A percentile compares a stretch with the other conserved stretches of the same genome.
Conservation (phyloP, 495 filamentous ascomycete genomes). For the Daldinia decipiens region DNA sequence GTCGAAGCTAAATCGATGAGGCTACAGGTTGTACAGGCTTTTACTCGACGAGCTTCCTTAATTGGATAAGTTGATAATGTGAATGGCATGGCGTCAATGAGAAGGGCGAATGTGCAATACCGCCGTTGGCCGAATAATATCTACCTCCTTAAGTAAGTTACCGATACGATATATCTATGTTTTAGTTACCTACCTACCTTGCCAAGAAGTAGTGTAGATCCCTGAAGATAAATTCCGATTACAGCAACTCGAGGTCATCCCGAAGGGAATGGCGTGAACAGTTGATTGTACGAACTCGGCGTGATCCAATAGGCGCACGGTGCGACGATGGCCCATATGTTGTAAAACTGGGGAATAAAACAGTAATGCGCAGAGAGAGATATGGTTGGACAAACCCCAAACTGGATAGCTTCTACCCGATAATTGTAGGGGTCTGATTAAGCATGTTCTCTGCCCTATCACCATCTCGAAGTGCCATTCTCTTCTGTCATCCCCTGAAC, state of each 20-base stretch:
- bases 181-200: slow-evolving; percentile 12
- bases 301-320: slow-evolving; percentile 31
- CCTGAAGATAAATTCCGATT: slow-evolving; percentile 28
- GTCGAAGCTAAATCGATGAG: slow-evolving; percentile 10
- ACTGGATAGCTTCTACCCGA: slow-evolving; percentile 4
- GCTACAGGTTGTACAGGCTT: slow-evolving; percentile 4
- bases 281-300: slow-evolving; percentile 24
- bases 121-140: slow-evolving; percentile 7
- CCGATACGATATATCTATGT: slow-evolving; percentile 22
- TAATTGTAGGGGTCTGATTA: slow-evolving; percentile 24
- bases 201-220: slow-evolving; percentile 25
- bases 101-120: slow-evolving; percentile 13
- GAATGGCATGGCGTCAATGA: slow-evolving; percentile 12
- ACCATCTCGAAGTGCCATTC: slow-evolving; percentile 16
- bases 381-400: slow-evolving; percentile 24
- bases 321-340: slow-evolving; percentile 16
- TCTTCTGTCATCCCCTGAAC: slow-evolving; percentile 9
- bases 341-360: slow-evolving; percentile 26
- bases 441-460: slow-evolving; percentile 27
- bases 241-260: slow-evolving; percentile 21
- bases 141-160: slow-evolving; percentile 30
- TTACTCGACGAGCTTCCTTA: slow-evolving; percentile 10
- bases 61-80: slow-evolving; percentile 25
- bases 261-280: not conserved
- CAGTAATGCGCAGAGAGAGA: slow-evolving; percentile 6